Evolutionary conservation across 106 monocot species (phyloP), one percentile per base, ranked within the genome.

Genomic region (Amphibolis antarctica): DNA sequence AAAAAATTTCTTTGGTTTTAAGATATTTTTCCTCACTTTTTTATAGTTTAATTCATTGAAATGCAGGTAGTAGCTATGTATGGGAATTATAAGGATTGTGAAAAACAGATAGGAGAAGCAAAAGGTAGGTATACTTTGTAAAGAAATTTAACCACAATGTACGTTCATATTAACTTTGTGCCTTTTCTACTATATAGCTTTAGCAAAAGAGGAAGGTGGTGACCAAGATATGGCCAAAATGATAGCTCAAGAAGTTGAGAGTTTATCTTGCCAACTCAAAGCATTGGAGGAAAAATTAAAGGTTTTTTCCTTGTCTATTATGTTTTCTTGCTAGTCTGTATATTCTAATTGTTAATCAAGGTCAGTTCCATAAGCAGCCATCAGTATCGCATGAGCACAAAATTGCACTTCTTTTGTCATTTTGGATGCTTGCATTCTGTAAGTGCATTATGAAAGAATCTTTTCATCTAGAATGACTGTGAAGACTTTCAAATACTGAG

Each of bases 201-300:
- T 96, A 73, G 70, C 69, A 60, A 86, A 86, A 72, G 94, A 94
- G 75, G 76, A 81, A 59, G 89, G 44, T 14, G 64, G 62, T 55
- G 94, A 96, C 44, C 77, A 70, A 26, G 94, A 96, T 73, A 96
- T 96, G 94, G 81, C 70, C 36, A 86, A 96, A 62, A 86, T 96
- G 94, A 86, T 96, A 74, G 77, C 76, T 60, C 69, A 53, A 50
- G 94, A 96, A 76, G 68, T 96, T 50, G 89, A 80, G 50, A 69
- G 67, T 53, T 71, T 96, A 64, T 74, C 76, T 25, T 75, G 77
- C 25, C 67, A 96, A 77, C 75, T 89, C 13, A 79, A 74, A 66
- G 76, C 82, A 44, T 81, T 86, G 70, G 94, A 84, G 65, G 82
- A 82, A 19, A 86, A 89, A 59, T 50, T 96, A 62, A 96, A 80